Base-by-base conservation (phyloP, 164 flowering plant genomes). In the Dillenia suffruticosa region DNA sequence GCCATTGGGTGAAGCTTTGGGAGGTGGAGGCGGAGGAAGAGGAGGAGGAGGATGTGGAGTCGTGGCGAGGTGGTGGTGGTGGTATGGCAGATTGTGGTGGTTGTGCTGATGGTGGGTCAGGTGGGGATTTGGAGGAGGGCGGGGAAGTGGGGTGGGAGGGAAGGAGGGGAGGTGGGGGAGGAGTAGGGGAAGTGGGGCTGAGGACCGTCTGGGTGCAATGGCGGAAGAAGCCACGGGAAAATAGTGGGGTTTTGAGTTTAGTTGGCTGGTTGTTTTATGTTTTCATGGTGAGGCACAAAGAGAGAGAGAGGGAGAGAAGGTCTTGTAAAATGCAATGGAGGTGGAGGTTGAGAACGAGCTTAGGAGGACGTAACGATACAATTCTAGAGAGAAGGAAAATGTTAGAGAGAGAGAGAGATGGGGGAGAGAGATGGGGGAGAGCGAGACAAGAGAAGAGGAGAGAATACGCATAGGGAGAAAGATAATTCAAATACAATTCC, bases 1-100 rank as follows among this genome's bases (percentile, higher is more conserved):
- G 71, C 98, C 96, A 92, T 26, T 84, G 96, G 2, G 98, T 89
- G 81, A 92, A 92, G 81, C 96, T 89, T 54, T 91, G 96, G 49
- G 94, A 89, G 40, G 97, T 74, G 55, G 88, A 56, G 46, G 74
- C 56, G 17, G 74, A 65, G 12, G 77, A 76, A 9, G 90, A 78
- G 14, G 96, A 84, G 13, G 94, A 86, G 13, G 94, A 81, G 13
- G 87, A 79, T 6, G 74, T 64, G 47, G 83, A 78, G 46, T 77
- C 70, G 22, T 69, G 67, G 10, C 58, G 26, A 9, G 67, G 56
- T 44, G 57, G 65, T 46, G 46, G 73, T 66, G 67, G 71, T 9
- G 59, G 61, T 4, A 32, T 32, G 40, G 40, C 40, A 6, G 0
- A 32, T 32, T 32, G 40, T 8, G 68, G 70, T 0, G 65, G 71